These are phyloP conservation scores for Closterium sp. DNA, from an alignment of 139 green algal species.

Conservation along the genomic window DNA sequence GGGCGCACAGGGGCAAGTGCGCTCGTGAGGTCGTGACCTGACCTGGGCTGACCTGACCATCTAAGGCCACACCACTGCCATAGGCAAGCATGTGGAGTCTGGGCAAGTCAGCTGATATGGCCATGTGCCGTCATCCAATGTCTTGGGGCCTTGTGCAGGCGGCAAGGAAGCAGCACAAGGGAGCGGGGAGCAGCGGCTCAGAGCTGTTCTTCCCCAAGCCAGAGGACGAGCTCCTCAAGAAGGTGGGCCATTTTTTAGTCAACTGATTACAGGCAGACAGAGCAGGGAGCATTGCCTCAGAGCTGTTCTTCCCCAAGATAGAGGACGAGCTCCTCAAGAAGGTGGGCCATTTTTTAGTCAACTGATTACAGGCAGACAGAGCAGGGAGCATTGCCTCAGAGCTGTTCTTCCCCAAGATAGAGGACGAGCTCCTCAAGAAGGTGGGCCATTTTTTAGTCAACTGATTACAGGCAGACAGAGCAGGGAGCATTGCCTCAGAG, in stretches of 20 bases:
- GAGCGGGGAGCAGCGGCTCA: background rate
- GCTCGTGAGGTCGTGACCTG: too few relatives aligned
- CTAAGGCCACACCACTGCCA: too few relatives aligned
- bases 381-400: too few relatives aligned
- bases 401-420: conserved; percentile 78
- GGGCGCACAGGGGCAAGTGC: too few relatives aligned
- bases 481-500: too few relatives aligned
- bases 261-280: background rate
- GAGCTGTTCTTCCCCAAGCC: conserved; percentile 76
- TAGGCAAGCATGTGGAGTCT: too few relatives aligned
- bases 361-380: too few relatives aligned
- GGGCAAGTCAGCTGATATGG: background rate
- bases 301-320: conserved; percentile 75
- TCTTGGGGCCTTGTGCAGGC: background rate
- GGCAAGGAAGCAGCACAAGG: background rate
- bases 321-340: conserved; percentile 86
- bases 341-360: too few relatives aligned
- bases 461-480: too few relatives aligned
- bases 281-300: background rate
- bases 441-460: too few relatives aligned
- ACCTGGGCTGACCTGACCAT: too few relatives aligned
- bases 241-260: conserved; percentile 29
- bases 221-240: conserved; percentile 85
- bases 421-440: conserved; percentile 84
- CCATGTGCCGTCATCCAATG: too few relatives aligned